Conservation (phyloP, 352 stramenopile species). For the Globisporangium irregulare region DNA sequence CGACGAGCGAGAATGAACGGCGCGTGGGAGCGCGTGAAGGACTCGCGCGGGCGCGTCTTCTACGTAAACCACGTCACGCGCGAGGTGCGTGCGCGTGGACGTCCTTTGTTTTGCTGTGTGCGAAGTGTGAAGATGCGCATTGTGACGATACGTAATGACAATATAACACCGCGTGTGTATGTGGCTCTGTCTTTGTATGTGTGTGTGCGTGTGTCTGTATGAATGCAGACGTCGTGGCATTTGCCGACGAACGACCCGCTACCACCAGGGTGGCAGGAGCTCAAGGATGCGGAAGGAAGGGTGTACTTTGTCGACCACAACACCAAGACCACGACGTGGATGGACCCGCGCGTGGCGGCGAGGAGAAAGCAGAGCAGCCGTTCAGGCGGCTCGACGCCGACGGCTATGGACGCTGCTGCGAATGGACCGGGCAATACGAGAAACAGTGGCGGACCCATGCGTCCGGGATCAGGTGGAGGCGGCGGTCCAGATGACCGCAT, state of each 20-base stretch:
- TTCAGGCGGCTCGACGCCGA: constrained; percentile 14
- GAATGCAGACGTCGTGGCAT: constrained; percentile 71
- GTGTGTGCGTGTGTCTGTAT: constrained; percentile 5
- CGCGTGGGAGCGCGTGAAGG: constrained; percentile 71
- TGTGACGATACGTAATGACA: background rate
- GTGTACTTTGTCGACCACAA: constrained; percentile 87
- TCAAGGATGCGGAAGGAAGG: constrained; percentile 66
- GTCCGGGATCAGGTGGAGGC: background rate
- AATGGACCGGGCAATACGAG: constrained; percentile 3
- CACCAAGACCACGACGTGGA: constrained; percentile 71
- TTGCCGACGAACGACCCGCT: constrained; percentile 65
- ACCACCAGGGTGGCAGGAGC: constrained; percentile 75
- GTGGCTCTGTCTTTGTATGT: background rate
- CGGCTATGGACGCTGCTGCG: constrained; percentile 10
- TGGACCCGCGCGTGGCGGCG: constrained; percentile 63
- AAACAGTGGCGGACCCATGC: background rate
- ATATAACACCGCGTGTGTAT: constrained; percentile 1
- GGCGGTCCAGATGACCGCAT: background rate
- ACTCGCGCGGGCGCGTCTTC: constrained; percentile 81
- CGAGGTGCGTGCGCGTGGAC: constrained; percentile 38
- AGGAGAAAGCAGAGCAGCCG: background rate
- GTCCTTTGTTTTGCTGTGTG: background rate
- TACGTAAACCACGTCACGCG: constrained; percentile 83
- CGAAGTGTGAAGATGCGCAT: background rate
- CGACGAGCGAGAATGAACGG: background rate